Evolutionary conservation across 2,329 filamentous ascomycete species (phyloP).

Genomic region (Colletotrichum kahawae): DNA sequence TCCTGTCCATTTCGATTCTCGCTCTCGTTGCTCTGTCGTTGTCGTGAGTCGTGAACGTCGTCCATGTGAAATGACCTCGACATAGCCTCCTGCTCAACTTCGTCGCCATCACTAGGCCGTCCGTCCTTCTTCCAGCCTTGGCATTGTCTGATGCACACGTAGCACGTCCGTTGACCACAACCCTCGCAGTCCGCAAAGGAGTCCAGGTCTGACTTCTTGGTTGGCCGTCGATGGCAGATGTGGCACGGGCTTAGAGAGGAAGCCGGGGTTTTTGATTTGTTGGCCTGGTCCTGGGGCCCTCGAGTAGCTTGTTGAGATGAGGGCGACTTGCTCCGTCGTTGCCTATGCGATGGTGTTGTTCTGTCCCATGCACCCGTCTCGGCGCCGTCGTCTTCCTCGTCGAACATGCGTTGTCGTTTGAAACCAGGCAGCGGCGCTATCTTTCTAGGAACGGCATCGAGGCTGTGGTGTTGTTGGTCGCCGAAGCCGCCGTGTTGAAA

Average conservation of each 20-base stretch:
- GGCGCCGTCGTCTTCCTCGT: background rate
- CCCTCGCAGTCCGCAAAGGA: conserved; percentile 68
- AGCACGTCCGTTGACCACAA: conserved; percentile 68
- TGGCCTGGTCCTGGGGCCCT: background rate
- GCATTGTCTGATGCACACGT: conserved; percentile 71
- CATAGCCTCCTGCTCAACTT: conserved; percentile 26
- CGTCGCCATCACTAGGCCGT: conserved; percentile 20
- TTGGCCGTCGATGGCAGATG: conserved; percentile 70
- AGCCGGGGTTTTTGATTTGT: conserved; percentile 13
- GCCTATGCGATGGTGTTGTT: background rate
- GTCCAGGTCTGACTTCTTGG: conserved; percentile 68
- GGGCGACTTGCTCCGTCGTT: conserved; percentile 6
- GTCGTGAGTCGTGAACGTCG: conserved; percentile 45
- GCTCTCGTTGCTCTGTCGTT: conserved; percentile 11
- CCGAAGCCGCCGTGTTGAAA: conserved; percentile 4
- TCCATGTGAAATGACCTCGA: conserved; percentile 56
- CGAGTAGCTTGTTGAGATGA: background rate
- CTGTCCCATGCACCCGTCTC: background rate
- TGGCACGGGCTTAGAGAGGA: conserved; percentile 62
- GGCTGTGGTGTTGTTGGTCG: background rate
- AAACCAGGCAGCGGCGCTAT: conserved; percentile 10
- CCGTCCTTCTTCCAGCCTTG: conserved; percentile 45
- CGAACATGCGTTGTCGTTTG: conserved; percentile 18
- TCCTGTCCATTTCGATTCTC: background rate
- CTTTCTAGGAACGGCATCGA: background rate